Percentiles rank a stretch among this genome's conserved stretches.
Conservation (phyloP, 2,329 filamentous ascomycete genomes). For the Aspergillus transmontanensis region DNA sequence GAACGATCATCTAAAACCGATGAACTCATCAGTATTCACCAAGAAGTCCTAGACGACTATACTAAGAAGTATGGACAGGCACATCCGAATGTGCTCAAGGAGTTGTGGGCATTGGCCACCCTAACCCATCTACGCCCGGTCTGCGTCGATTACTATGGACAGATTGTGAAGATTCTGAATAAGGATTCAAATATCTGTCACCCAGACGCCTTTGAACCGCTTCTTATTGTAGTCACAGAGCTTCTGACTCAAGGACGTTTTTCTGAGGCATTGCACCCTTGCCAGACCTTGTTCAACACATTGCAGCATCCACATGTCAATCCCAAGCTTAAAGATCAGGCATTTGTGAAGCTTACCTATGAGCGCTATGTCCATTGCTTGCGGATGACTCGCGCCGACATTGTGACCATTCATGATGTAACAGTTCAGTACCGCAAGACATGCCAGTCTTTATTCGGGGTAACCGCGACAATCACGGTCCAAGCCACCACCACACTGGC, state of each 20-base stretch:
- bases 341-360: constrained; percentile 37
- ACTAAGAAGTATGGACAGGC: constrained; percentile 36
- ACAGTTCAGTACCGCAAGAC: constrained; percentile 37
- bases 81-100: constrained; percentile 40
- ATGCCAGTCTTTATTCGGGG: constrained; percentile 38
- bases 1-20: constrained; percentile 36
- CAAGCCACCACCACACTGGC: constrained; percentile 40
- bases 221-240: constrained; percentile 41
- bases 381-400: constrained; percentile 35
- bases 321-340: constrained; percentile 36
- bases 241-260: constrained; percentile 42
- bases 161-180: constrained; percentile 41
- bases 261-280: constrained; percentile 40
- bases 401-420: constrained; percentile 36
- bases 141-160: constrained; percentile 43
- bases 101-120: constrained; percentile 40
- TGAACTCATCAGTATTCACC: constrained; percentile 39
- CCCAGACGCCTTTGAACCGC: constrained; percentile 41
- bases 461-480: constrained; percentile 39
- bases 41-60: constrained; percentile 44
- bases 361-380: constrained; percentile 40
- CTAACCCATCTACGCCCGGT: constrained; percentile 39
- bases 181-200: constrained; percentile 38
- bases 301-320: constrained; percentile 36
- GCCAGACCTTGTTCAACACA: constrained; percentile 40